Conservation (phyloP, 305 asterid species). For the Fraxinus paxiana region DNA sequence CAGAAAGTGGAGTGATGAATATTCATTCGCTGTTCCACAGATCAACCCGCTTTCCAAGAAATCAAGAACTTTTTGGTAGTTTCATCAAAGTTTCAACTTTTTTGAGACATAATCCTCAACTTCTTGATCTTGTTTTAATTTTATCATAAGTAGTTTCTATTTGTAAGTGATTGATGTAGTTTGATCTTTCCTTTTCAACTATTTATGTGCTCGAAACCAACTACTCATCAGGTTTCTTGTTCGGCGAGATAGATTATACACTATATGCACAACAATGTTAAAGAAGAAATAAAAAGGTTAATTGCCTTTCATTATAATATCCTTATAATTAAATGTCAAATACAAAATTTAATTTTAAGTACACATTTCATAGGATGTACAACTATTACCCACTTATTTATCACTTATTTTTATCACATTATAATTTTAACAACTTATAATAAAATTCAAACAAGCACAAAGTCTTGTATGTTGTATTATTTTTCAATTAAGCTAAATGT, state of each 20-base stretch:
- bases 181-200: background rate
- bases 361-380: background rate
- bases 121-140: conserved; percentile 17
- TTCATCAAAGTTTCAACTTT: background rate
- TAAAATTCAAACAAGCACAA: background rate
- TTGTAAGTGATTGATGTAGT: background rate
- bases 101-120: background rate
- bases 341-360: background rate
- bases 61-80: conserved; percentile 43
- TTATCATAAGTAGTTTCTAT: background rate
- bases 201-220: conserved; percentile 2
- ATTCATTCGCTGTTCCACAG: conserved; percentile 69
- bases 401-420: background rate
- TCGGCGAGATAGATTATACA: background rate
- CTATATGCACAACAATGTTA: background rate
- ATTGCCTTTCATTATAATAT: background rate
- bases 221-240: background rate
- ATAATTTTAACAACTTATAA: background rate
- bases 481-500: too few relatives aligned
- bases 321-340: background rate
- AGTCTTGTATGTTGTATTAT: background rate
- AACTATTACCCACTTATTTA: too few relatives aligned
- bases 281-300: background rate
- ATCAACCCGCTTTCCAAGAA: conserved; percentile 50
- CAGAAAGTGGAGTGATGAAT: conserved; percentile 57